phyloP scores from a whole-genome alignment of 1,284 basidiomycete genomes.

The Singerocomus inundabilis region DNA sequence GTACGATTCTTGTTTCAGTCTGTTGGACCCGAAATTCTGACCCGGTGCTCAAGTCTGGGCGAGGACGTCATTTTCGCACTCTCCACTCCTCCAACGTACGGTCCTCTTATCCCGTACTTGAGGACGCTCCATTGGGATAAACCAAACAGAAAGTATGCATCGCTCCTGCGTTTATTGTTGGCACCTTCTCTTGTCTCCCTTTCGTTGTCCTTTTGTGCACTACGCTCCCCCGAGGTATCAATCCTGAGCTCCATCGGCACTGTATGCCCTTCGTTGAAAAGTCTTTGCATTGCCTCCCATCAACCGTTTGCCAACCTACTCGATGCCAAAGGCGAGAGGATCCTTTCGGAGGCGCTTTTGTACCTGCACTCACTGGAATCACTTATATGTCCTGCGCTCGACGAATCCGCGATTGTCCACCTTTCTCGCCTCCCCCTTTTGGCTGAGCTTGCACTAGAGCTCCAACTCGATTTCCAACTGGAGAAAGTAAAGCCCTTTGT shows the following conservation, averaged over 20 bases:
- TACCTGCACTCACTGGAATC: conserved; percentile 18
- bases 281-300: conserved; percentile 10
- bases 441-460: conserved; percentile 15
- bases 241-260: conserved; percentile 22
- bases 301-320: background rate
- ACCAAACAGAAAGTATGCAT: conserved; percentile 13
- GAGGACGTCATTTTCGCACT: conserved; percentile 27
- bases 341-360: conserved; percentile 22
- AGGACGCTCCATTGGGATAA: conserved; percentile 24
- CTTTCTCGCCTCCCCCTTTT: conserved; percentile 22
- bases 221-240: conserved; percentile 22
- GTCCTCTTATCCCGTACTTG: conserved; percentile 25
- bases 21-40: background rate
- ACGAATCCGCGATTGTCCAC: conserved; percentile 26
- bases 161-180: conserved; percentile 24
- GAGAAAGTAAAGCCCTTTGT: conserved; percentile 16
- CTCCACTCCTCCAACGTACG: conserved; percentile 21
- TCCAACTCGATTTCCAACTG: conserved; percentile 14
- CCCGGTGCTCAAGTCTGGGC: conserved; percentile 10
- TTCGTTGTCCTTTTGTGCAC: conserved; percentile 7
- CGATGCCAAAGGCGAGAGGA: conserved; percentile 12
- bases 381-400: conserved; percentile 20
- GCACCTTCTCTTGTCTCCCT: conserved; percentile 23
- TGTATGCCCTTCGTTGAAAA: conserved; percentile 21
- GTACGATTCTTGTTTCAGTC: conserved; percentile 11